Evolutionary conservation across 805 yeast genomes (phyloP).

Genomic region (Nakazawaea siamensis): DNA sequence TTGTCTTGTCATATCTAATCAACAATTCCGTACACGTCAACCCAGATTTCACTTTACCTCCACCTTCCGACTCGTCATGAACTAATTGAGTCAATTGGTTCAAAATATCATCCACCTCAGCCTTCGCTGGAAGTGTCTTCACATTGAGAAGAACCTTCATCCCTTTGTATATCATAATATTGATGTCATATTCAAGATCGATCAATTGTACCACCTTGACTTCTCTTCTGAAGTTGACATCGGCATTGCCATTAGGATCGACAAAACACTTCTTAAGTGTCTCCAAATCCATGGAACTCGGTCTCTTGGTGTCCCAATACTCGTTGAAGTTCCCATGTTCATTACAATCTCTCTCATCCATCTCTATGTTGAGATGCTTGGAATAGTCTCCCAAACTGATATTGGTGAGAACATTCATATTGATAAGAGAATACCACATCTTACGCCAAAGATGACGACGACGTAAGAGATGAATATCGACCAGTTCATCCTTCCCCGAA

Average conservation of each 20-base stretch:
- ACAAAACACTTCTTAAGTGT: constrained; percentile 24
- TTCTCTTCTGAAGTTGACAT: constrained; percentile 22
- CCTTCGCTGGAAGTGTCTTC: constrained; percentile 26
- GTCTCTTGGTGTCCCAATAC: constrained; percentile 29
- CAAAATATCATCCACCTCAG: constrained; percentile 19
- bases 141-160: constrained; percentile 28
- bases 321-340: constrained; percentile 21
- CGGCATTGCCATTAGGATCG: constrained; percentile 19
- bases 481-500: constrained; percentile 15
- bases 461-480: constrained; percentile 22
- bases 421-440: constrained; percentile 27
- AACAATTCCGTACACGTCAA: constrained; percentile 13
- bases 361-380: constrained; percentile 26
- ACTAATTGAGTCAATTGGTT: constrained; percentile 14
- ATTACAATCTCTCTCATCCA: constrained; percentile 20
- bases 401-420: constrained; percentile 24
- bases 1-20: constrained; percentile 14
- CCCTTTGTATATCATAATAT: constrained; percentile 30
- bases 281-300: constrained; percentile 29
- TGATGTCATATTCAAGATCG: constrained; percentile 37
- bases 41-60: not conserved
- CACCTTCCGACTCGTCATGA: constrained; percentile 6
- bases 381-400: constrained; percentile 28
- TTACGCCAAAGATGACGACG: constrained; percentile 32
- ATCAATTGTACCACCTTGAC: constrained; percentile 38